Conservation (phyloP, 2,329 filamentous ascomycete species). For the Proliferodiscus dingleyae region DNA sequence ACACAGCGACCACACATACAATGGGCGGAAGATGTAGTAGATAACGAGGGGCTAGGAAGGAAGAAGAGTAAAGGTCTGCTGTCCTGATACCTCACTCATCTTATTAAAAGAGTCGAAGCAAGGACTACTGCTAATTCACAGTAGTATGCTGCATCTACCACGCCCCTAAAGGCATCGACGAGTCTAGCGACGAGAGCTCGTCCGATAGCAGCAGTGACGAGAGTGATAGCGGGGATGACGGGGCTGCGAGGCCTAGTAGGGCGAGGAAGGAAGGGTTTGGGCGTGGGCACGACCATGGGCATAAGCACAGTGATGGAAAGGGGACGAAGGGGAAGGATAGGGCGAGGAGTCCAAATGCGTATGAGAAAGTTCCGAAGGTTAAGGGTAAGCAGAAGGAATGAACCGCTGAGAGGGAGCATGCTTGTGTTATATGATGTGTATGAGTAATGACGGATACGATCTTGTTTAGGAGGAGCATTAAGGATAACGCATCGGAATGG, state of each 20-base stretch:
- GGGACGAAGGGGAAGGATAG: constrained; percentile 36
- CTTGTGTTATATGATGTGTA: neutral
- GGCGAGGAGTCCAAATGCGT: constrained; percentile 71
- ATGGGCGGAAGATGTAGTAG: constrained; percentile 89
- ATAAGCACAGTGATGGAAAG: constrained; percentile 32
- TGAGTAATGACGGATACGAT: neutral
- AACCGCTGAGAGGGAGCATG: neutral
- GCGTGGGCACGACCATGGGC: constrained; percentile 31
- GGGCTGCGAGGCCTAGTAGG: constrained; percentile 36
- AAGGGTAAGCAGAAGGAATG: constrained; percentile 29
- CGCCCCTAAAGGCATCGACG: constrained; percentile 72
- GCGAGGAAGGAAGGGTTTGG: constrained; percentile 23
- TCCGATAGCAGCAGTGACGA: constrained; percentile 51
- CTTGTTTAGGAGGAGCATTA: neutral
- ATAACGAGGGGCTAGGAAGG: constrained; percentile 91
- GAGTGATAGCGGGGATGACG: constrained; percentile 35
- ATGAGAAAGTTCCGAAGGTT: constrained; percentile 68
- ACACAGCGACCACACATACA: constrained; percentile 61
- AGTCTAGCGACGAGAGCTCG: constrained; percentile 68
- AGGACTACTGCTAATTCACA: neutral
- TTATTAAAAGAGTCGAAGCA: neutral
- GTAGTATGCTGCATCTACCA: constrained; percentile 99
- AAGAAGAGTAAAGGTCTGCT: constrained; percentile 83
- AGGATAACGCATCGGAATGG: neutral
- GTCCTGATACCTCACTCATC: neutral